phyloP scores from a whole-genome alignment of 148 eudicot genomes.

The Tetragonia tetragonoides region DNA sequence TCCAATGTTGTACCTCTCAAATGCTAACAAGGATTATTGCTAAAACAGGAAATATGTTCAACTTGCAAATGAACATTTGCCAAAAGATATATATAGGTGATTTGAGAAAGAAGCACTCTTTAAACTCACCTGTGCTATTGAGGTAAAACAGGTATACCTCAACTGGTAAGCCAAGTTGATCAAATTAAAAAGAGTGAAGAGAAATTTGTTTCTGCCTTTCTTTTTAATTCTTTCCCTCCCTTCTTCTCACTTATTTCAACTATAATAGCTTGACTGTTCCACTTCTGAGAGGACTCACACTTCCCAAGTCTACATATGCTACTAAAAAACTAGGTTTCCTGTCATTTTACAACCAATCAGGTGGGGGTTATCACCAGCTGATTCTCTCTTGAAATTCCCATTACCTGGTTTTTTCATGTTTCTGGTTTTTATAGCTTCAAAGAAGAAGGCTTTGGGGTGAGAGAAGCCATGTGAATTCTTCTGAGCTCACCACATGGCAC shows the following conservation, averaged over 20 bases:
- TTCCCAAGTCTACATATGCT: constrained; percentile 31
- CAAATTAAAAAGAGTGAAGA: neutral
- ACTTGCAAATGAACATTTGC: constrained; percentile 11
- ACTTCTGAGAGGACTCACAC: constrained; percentile 22
- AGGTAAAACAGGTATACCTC: neutral
- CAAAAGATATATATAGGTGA: constrained; percentile 6
- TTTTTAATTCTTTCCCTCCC: neutral
- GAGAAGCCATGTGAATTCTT: constrained; percentile 79
- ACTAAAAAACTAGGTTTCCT: constrained; percentile 25
- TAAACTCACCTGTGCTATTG: constrained; percentile 18
- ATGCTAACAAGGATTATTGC: neutral
- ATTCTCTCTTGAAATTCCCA: constrained; percentile 48
- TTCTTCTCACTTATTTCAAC: neutral
- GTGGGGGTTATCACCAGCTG: constrained; percentile 45
- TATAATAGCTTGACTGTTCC: constrained; percentile 18
- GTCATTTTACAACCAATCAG: constrained; percentile 31
- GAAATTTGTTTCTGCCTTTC: neutral
- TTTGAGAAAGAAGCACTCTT: neutral
- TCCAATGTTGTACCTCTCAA: neutral
- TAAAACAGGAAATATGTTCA: constrained; percentile 9
- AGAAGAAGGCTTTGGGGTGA: constrained; percentile 48
- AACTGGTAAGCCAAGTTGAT: constrained; percentile 5
- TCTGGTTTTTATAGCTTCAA: constrained; percentile 42
- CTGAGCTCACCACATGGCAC: constrained; percentile 74
- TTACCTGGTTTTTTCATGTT: constrained; percentile 29